Conservation (phyloP, 805 yeast genomes). For the Yamadazyma philogaea region DNA sequence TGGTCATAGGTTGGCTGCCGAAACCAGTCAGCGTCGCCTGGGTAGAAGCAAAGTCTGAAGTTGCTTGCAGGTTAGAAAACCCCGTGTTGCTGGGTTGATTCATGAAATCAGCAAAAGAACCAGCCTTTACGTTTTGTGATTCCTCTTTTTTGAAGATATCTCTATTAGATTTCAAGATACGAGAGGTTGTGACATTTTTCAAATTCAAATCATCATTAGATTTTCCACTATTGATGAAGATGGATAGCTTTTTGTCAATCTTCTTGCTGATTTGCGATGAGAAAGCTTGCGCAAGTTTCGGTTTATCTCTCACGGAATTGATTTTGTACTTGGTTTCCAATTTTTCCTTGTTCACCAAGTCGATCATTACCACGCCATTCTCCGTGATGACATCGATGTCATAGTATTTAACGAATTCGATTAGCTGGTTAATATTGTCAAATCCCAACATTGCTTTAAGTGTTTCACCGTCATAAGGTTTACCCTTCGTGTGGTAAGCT, state of each 20-base stretch:
- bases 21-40: not conserved
- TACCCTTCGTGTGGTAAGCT: conserved; percentile 67
- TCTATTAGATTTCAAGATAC: not conserved
- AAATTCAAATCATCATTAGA: conserved; percentile 27
- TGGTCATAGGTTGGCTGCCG: not conserved
- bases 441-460: conserved; percentile 60
- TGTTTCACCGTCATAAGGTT: conserved; percentile 52
- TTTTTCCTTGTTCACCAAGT: conserved; percentile 42
- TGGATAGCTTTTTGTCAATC: conserved; percentile 19
- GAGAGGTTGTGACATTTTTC: conserved; percentile 3
- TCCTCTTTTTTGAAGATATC: not conserved
- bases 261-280: conserved; percentile 31
- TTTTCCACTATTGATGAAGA: conserved; percentile 34
- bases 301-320: conserved; percentile 35
- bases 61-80: too few relatives aligned
- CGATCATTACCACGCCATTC: conserved; percentile 29
- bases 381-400: conserved; percentile 45
- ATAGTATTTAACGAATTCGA: conserved; percentile 60
- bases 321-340: conserved; percentile 38
- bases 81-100: not conserved
- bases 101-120: conserved; percentile 17
- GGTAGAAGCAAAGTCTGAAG: too few relatives aligned
- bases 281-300: conserved; percentile 34
- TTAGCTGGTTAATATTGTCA: conserved; percentile 53
- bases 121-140: conserved; percentile 11